Evolutionary conservation across 2,329 filamentous ascomycete species (phyloP).

Genomic region (Colletotrichum tanaceti): DNA sequence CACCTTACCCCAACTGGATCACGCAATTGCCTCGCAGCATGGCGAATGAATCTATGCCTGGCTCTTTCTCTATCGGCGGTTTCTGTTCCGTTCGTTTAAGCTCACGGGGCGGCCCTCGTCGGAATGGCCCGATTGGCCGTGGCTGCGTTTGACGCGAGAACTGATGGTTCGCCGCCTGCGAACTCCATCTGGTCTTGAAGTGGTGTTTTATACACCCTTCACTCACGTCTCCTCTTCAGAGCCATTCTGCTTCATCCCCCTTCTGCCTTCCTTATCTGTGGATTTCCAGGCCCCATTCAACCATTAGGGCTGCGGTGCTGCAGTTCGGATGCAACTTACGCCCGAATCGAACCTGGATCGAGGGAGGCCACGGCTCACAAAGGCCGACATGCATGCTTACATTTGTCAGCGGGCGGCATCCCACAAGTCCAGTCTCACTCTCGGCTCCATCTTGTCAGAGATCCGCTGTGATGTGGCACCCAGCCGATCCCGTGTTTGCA

Average conservation of each 20-base stretch:
- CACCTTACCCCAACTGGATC: background rate
- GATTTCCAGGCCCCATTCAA: background rate
- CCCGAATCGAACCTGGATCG: conserved; percentile 12
- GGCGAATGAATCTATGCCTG: too few relatives aligned
- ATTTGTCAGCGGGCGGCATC: conserved; percentile 31
- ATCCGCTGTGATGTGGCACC: background rate
- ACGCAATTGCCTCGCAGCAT: conserved; percentile 14
- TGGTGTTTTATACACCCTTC: background rate
- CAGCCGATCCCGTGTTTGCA: background rate
- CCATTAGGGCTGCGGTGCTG: background rate
- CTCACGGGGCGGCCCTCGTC: conserved; percentile 14
- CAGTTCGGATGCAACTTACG: conserved; percentile 22
- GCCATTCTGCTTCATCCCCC: background rate
- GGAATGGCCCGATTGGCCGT: conserved; percentile 27
- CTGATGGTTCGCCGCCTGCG: background rate
- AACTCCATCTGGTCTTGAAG: conserved; percentile 6
- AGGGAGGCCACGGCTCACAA: conserved; percentile 3
- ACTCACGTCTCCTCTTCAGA: background rate
- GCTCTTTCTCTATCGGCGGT: background rate
- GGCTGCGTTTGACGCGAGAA: background rate
- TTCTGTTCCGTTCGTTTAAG: conserved; percentile 19
- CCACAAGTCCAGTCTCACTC: background rate
- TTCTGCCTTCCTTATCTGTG: background rate
- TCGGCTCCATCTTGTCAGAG: background rate
- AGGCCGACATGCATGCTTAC: background rate